Evolutionary conservation across 805 yeast species (phyloP).

Genomic region (Lipomyces mesembrius): DNA sequence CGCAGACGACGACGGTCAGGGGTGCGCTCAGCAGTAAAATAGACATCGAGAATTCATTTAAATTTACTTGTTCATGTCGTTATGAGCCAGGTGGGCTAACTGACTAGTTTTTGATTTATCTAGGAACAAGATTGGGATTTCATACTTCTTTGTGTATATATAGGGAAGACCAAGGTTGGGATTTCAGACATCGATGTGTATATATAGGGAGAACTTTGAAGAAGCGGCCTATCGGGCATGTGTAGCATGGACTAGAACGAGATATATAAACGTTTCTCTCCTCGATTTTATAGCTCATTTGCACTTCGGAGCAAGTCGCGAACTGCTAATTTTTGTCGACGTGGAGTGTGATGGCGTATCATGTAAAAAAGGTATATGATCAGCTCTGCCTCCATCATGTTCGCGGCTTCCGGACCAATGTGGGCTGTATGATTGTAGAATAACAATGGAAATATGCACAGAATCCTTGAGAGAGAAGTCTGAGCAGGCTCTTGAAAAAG

Average conservation of each 20-base stretch:
- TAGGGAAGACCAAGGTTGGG: not conserved
- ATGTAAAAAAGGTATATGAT: too few species aligned
- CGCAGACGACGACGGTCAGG: conserved; percentile 33
- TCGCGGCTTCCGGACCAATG: too few species aligned
- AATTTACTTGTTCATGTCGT: not conserved
- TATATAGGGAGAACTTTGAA: too few species aligned
- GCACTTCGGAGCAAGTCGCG: not conserved
- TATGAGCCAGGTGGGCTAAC: not conserved
- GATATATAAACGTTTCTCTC: not conserved
- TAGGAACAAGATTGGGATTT: not conserved
- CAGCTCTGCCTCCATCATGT: too few species aligned
- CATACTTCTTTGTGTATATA: not conserved
- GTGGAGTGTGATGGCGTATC: not conserved
- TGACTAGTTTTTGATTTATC: not conserved
- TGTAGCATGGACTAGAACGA: not conserved
- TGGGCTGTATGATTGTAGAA: too few species aligned
- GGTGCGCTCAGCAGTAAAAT: conserved; percentile 23
- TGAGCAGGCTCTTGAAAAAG: too few species aligned
- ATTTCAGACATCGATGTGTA: not conserved
- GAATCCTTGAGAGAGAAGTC: too few species aligned
- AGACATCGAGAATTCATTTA: not conserved
- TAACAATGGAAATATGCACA: too few species aligned
- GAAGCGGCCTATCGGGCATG: not conserved
- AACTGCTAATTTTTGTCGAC: not conserved
- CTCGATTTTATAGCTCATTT: not conserved